Percentiles rank a stretch among this genome's conserved stretches.
Conservation (phyloP, 768 basidiomycete species). For the Jaapia argillacea region DNA sequence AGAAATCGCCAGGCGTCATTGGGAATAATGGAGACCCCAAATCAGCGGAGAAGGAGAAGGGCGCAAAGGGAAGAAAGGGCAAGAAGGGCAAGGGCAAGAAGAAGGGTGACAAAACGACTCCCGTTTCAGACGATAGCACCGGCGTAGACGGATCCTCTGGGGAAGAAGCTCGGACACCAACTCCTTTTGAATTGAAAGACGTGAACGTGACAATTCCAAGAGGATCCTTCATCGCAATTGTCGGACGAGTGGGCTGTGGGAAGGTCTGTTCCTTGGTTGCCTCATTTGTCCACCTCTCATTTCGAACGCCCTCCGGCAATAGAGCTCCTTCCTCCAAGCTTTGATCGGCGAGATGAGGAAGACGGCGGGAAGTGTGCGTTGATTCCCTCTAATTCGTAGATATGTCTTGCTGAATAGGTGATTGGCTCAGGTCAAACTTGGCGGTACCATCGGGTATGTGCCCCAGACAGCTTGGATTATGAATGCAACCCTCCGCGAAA, state of each 20-base stretch:
- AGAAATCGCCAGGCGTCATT: slow-evolving; percentile 5
- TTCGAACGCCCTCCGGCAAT: not conserved
- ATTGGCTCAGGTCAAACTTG: slow-evolving; percentile 24
- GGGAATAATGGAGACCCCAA: too few relatives aligned
- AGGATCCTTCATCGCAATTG: slow-evolving; percentile 60
- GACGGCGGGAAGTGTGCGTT: slow-evolving; percentile 28
- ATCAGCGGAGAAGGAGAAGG: slow-evolving; percentile 9
- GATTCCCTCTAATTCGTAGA: not conserved
- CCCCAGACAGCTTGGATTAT: slow-evolving; percentile 56
- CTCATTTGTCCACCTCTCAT: not conserved
- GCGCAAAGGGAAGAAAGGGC: slow-evolving; percentile 12
- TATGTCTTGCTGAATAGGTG: not conserved
- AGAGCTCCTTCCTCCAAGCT: slow-evolving; percentile 49
- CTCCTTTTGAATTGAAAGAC: slow-evolving; percentile 39
- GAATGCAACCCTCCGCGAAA: slow-evolving; percentile 61
- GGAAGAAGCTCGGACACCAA: slow-evolving; percentile 19
- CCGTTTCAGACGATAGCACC: slow-evolving; percentile 12
- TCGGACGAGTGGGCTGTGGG: slow-evolving; percentile 69
- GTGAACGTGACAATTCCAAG: slow-evolving; percentile 34
- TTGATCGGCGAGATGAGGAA: slow-evolving; percentile 62
- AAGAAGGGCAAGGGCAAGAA: slow-evolving; percentile 15
- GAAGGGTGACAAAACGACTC: slow-evolving; percentile 10
- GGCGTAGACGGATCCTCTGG: slow-evolving; percentile 2
- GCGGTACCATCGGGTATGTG: slow-evolving; percentile 46
- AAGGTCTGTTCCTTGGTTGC: slow-evolving; percentile 31